Evolutionary conservation across 306 rosid species (phyloP), one percentile per base, ranked within the genome.

Genomic region (Crotalaria pallida): DNA sequence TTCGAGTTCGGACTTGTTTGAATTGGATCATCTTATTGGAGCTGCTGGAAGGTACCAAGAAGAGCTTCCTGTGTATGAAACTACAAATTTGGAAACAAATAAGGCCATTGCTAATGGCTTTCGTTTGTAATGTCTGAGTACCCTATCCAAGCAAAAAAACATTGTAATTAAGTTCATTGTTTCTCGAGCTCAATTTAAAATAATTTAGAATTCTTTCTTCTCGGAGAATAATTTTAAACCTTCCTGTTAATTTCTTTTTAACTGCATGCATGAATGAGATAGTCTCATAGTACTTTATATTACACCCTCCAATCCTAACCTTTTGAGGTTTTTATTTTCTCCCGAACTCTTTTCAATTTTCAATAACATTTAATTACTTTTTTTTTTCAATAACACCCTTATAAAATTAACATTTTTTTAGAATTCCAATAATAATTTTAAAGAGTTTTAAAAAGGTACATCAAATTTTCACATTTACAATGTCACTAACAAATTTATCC

Each of bases 41-140:
- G 82, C 72, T 72, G 85, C 72, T 75, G 88, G 81, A 36, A 87
- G 88, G 78, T 90, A 85, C 45, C 76, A 77, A 45, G 85, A 87
- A 65, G 96, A 90, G 76, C 94, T 90, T 77, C 94, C 94, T 0
- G 96, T 90, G 69, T 90, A 87, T 72, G 96, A 84, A 80, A 87
- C 94, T 71, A 90, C 96, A 2, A 81, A 74, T 79, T 65, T 90
- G 26, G 85, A 79, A 75, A 88, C 88, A 8, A 85, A 90, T 53
- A 85, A 84, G 62, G 94, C 94, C 69, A 87, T 90, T 74, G 93
- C 91, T 17, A 80, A 80, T 72, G 89, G 96, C 59, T 75, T 87
- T 47, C 61, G 77, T 15, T 71, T 80, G 74, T 88, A 86, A 74
- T 50, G 1, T 41, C 36, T 31, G 5, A 34, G 57, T 17, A 17